Evolutionary conservation across 768 basidiomycete genomes (phyloP).

Genomic region (Leccinum subgranulosum): DNA sequence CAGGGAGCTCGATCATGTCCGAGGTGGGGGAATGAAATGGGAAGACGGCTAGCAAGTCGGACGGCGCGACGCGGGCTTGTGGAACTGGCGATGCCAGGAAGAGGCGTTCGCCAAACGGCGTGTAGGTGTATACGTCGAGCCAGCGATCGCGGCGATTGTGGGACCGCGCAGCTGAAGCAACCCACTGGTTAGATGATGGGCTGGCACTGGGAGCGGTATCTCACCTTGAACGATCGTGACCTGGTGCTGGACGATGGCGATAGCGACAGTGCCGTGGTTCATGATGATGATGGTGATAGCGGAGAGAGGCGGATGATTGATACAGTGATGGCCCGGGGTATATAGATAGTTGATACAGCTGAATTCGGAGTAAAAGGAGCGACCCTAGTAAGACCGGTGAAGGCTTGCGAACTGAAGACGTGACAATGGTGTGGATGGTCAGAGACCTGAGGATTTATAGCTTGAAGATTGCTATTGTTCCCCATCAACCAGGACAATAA

Average conservation of each 20-base stretch:
- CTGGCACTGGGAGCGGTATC: neutral
- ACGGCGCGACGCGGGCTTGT: constrained; percentile 56
- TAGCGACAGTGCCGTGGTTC: constrained; percentile 58
- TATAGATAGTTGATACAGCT: constrained; percentile 20
- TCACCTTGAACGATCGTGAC: constrained; percentile 69
- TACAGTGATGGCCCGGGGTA: constrained; percentile 12
- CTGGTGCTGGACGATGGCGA: constrained; percentile 66
- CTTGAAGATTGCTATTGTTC: constrained; percentile 17
- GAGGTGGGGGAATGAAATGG: constrained; percentile 30
- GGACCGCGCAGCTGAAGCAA: constrained; percentile 47
- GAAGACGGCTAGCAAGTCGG: constrained; percentile 60
- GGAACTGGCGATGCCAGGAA: constrained; percentile 63
- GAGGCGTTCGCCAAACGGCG: constrained; percentile 60
- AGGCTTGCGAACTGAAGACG: neutral
- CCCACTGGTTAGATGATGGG: constrained; percentile 1
- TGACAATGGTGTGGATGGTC: neutral
- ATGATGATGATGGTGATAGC: constrained; percentile 37
- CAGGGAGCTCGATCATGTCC: constrained; percentile 66
- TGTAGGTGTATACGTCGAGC: constrained; percentile 64
- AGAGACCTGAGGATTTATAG: constrained; percentile 20
- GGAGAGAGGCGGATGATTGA: constrained; percentile 6
- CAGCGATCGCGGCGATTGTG: constrained; percentile 54
- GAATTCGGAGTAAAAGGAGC: constrained; percentile 1
- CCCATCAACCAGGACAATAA: constrained; percentile 12
- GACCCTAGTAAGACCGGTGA: neutral